Evolutionary conservation across 768 basidiomycete genomes (phyloP), one percentile per base, ranked within the genome.

Genomic region (Leccinum rimulosum): DNA sequence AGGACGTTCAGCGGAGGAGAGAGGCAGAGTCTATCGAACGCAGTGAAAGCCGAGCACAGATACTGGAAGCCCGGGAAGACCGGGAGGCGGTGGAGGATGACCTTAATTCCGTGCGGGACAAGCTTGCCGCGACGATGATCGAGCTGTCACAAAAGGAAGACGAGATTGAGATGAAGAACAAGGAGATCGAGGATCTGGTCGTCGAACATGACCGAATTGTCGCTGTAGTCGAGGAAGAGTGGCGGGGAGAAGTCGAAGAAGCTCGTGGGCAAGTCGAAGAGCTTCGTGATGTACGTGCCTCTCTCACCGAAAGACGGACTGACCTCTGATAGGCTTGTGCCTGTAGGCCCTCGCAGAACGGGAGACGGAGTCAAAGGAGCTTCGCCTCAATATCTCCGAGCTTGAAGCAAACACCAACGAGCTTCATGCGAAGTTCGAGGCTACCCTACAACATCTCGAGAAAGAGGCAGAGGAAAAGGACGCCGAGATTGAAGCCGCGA

Each of bases 201-300:
- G 76, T 75, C 6, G 89, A 93, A 67, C 89, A 92, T 68, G 80
- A 86, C 54, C 79, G 83, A 30, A 87, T 91, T 55, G 83, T 93
- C 3, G 81, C 82, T 19, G 80, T 82, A 3, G 87, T 93, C 7
- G 91, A 93, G 66, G 83, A 87, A 47, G 91, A 92, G 65, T 96
- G 93, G 93, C 77, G 88, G 56, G 90, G 89, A 3, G 95, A 96
- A 68, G 86, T 95, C 3, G 86, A 93, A 61, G 91, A 93, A 63
- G 85, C 86, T 2, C 80, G 87, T 59, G 82, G 79, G 3, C 91
- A 92, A 65, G 84, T 88, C 1, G 91, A 93, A 57, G 91, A 95
- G 70, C 78, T 91, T 15, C 80, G 82, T 27, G 89, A 90, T 71
- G 89, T 91, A 68, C 58, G 81, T 75, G 27, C 40, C 2, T 33